Evolutionary conservation across 2,329 filamentous ascomycete genomes (phyloP).

Genomic region (Fusarium illudens): DNA sequence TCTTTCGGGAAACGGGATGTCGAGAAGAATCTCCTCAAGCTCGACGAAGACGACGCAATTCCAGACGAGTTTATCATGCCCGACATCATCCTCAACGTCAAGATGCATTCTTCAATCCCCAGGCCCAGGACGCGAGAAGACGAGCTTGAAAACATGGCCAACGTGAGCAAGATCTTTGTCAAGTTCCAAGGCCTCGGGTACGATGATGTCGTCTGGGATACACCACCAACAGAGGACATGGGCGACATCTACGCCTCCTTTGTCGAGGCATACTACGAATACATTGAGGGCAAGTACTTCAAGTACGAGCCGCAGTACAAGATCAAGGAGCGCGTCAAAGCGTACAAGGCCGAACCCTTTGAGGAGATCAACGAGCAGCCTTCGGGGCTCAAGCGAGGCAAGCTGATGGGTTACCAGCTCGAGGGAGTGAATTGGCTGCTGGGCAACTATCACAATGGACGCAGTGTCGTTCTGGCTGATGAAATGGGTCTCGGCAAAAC

Average conservation of each 20-base stretch:
- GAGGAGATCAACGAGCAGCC: conserved; percentile 77
- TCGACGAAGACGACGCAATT: conserved; percentile 79
- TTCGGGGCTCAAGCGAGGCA: conserved; percentile 74
- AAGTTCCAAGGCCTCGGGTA: conserved; percentile 95
- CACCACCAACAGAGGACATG: conserved; percentile 73
- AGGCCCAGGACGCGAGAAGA: conserved; percentile 68
- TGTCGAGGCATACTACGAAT: conserved; percentile 84
- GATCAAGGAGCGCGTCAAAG: conserved; percentile 73
- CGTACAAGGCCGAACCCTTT: conserved; percentile 74
- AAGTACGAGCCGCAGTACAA: conserved; percentile 60
- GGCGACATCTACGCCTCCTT: conserved; percentile 80
- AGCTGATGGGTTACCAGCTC: conserved; percentile 92
- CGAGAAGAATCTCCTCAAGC: conserved; percentile 66
- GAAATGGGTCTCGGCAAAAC: conserved; percentile 99
- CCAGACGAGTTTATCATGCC: conserved; percentile 85
- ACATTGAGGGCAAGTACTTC: conserved; percentile 81
- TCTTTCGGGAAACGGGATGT: conserved; percentile 78
- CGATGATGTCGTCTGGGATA: conserved; percentile 90
- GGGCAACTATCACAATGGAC: conserved; percentile 82
- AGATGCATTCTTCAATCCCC: conserved; percentile 59
- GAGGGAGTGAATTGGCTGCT: conserved; percentile 96
- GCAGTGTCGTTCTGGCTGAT: conserved; percentile 92
- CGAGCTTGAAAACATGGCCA: conserved; percentile 74
- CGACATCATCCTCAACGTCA: conserved; percentile 88
- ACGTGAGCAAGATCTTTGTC: conserved; percentile 78